phyloP scores from a whole-genome alignment of 257 asterid genomes.

The Coffea eugenioides region DNA sequence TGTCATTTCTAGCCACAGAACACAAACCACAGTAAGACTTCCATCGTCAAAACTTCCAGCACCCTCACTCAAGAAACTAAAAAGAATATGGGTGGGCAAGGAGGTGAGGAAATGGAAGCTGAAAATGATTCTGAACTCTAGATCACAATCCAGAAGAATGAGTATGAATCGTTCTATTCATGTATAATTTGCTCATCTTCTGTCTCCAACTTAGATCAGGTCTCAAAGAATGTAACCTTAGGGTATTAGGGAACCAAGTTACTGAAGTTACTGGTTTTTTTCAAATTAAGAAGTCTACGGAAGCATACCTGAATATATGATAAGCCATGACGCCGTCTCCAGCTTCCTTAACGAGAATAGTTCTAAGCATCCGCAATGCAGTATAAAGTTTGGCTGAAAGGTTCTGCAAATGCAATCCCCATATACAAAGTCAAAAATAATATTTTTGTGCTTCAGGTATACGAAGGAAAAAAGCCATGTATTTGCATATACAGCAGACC shows the following conservation, averaged over 20 bases:
- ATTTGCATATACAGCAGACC: conserved; percentile 41
- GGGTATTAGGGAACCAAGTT: not conserved
- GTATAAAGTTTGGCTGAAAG: conserved; percentile 62
- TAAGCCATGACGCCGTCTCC: conserved; percentile 56
- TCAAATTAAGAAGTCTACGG: not conserved
- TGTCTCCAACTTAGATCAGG: not conserved
- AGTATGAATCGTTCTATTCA: not conserved
- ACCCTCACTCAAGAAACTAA: not conserved
- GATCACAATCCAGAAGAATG: not conserved
- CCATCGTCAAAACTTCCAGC: conserved; percentile 9
- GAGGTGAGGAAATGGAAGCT: not conserved
- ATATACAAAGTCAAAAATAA: conserved; percentile 7
- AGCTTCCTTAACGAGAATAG: conserved; percentile 53
- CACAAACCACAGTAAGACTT: conserved; percentile 6
- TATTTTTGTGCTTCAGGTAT: conserved; percentile 8
- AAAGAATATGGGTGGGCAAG: too few relatives aligned
- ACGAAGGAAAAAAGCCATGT: conserved; percentile 13
- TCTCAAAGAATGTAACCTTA: not conserved
- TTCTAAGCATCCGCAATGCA: conserved; percentile 63
- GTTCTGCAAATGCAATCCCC: conserved; percentile 30
- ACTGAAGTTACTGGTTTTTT: not conserved
- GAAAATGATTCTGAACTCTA: not conserved
- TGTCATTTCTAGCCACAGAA: conserved; percentile 45
- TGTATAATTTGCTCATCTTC: not conserved
- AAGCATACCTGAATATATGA: conserved; percentile 73